Base-by-base conservation (phyloP, 75 land plant species). In the Adiantum capillusveneris region DNA sequence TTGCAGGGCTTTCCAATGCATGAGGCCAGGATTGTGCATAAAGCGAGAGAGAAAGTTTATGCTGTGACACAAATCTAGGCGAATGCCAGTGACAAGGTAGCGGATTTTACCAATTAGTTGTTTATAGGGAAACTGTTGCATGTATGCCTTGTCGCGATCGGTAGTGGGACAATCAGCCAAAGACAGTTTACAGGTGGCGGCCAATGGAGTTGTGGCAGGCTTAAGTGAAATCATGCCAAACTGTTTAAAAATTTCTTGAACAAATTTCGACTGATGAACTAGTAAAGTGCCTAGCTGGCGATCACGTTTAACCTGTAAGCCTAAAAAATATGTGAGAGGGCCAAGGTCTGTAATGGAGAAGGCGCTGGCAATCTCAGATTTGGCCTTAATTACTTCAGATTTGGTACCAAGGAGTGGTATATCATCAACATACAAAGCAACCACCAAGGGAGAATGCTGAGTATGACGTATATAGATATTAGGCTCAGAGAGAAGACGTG, bases 181-280 rank as follows among this genome's bases (percentile, higher is more conserved):
- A 30, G 25, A 48, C 13, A 63, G 64, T 41, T 53, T 71, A 21
- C 63, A 46, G 5, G 58, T 58, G 26, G 61, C 66, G 0, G 1
- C 0, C 14, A 71, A 31, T 3, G 64, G 70, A 0, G 42, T 54
- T 2, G 25, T 65, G 16, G 51, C 25, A n/a, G 70, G 22, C 34
- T 49, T 13, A 30, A 44, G 56, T n/a, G 50, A 28, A 0, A 25
- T 0, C 69, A 76, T 65, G 13, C 29, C 20, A 29, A 70, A 76
- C 48, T 48, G 11, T 16, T 48, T 29, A 13, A 76, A 27, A 12
- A 76, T 31, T 36, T 57, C 48, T 18, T 76, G 34, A 2, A 70
- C 70, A 41, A 65, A 75, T 2, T 54, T 36, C 41, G 51, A 51
- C 19, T 75, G 78, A 25, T 66, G 62, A 31, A 69, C 59, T 13